Evolutionary conservation across 2,329 filamentous ascomycete species (phyloP).

Genomic region (Rachicladosporium sp.): DNA sequence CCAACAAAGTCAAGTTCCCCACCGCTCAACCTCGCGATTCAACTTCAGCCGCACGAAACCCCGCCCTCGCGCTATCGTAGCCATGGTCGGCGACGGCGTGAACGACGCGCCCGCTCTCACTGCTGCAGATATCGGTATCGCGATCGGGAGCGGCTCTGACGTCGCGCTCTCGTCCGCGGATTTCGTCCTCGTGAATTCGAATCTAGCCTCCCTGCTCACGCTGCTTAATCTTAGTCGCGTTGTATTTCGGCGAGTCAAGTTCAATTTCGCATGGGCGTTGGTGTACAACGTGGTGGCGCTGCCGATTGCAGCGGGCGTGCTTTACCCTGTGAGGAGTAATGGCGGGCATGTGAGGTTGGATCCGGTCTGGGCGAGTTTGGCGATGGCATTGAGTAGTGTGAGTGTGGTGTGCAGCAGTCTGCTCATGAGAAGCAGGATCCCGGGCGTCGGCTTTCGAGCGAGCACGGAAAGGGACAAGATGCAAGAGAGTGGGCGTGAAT

Average conservation of each 20-base stretch:
- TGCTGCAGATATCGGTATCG: slow-evolving; percentile 29
- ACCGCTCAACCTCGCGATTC: too few species aligned
- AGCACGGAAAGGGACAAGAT: too few species aligned
- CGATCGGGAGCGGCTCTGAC: slow-evolving; percentile 29
- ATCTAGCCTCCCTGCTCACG: slow-evolving; percentile 59
- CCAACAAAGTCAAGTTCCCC: slow-evolving; percentile 25
- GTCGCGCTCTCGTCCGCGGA: slow-evolving; percentile 29
- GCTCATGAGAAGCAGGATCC: slow-evolving; percentile 48
- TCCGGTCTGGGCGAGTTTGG: slow-evolving; percentile 76
- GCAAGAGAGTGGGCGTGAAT: too few species aligned
- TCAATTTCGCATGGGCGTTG: slow-evolving; percentile 78
- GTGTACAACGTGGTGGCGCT: slow-evolving; percentile 70
- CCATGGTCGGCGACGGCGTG: slow-evolving; percentile 29
- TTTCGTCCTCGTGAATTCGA: slow-evolving; percentile 34
- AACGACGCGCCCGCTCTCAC: slow-evolving; percentile 29
- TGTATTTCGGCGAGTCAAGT: slow-evolving; percentile 65
- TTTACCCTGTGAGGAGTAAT: slow-evolving; percentile 49
- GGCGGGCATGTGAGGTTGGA: slow-evolving; percentile 51
- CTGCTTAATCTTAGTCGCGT: slow-evolving; percentile 59
- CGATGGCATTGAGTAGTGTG: slow-evolving; percentile 86
- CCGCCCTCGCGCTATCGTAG: too few species aligned
- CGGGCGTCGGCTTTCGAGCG: too few species aligned
- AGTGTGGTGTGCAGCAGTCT: slow-evolving; percentile 78
- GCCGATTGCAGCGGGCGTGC: slow-evolving; percentile 66
- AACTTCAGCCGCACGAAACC: too few species aligned